phyloP scores from a whole-genome alignment of 179 eudicot genomes.

The Silene coronaria region DNA sequence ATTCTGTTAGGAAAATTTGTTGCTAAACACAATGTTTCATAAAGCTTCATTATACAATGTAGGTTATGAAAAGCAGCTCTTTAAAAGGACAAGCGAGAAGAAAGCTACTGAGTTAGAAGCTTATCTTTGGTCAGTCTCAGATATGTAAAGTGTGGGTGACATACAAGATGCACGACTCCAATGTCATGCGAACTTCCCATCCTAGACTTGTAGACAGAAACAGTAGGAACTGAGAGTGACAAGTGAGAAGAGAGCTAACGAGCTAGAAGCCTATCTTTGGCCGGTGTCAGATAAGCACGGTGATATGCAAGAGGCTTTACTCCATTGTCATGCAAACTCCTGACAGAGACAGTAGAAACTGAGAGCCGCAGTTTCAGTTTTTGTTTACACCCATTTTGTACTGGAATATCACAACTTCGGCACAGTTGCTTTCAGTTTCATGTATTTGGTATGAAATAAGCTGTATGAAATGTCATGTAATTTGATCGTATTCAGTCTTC shows the following conservation, averaged over 20 bases:
- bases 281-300: conserved; percentile 57
- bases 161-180: not conserved
- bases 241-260: conserved; percentile 75
- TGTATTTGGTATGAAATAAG: not conserved
- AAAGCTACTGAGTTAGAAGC: conserved; percentile 86
- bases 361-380: not conserved
- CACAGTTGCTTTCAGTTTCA: not conserved
- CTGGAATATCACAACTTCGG: not conserved
- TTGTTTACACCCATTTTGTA: not conserved
- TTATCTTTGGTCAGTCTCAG: conserved; percentile 91
- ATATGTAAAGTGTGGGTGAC: conserved; percentile 45
- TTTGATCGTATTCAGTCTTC: not conserved
- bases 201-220: not conserved
- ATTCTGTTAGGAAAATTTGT: not conserved
- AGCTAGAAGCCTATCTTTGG: conserved; percentile 88
- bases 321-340: not conserved
- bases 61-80: conserved; percentile 74
- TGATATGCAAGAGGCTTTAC: not conserved
- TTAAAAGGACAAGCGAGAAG: conserved; percentile 65
- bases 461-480: not conserved
- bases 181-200: not conserved
- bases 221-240: not conserved
- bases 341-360: not conserved
- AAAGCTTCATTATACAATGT: not conserved
- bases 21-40: not conserved